phyloP scores from a whole-genome alignment of 768 basidiomycete species.

The Boletus coccyginus region DNA sequence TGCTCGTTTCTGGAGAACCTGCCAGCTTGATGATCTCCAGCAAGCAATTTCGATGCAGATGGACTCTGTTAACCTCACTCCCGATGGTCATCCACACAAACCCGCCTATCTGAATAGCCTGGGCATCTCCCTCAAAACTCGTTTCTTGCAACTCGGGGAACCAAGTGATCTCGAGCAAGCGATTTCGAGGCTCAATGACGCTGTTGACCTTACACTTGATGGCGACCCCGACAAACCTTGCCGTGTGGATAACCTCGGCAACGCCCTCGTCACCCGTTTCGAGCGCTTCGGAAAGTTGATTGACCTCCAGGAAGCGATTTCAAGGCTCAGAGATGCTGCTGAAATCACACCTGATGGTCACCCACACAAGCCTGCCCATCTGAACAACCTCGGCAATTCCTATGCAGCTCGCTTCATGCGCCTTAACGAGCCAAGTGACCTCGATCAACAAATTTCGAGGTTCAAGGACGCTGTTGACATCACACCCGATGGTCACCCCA shows the following conservation, averaged over 20 bases:
- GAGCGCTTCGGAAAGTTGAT: not conserved
- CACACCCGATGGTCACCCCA: not conserved
- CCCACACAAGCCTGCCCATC: not conserved
- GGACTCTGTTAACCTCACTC: too few species aligned
- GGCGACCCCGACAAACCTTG: not conserved
- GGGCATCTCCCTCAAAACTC: too few species aligned
- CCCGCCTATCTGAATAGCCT: too few species aligned
- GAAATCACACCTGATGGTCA: not conserved
- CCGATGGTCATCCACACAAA: too few species aligned
- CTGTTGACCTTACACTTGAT: too few species aligned
- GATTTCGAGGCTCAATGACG: not conserved
- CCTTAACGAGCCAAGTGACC: not conserved
- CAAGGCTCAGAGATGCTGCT: not conserved
- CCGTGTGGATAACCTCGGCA: not conserved
- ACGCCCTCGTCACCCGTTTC: not conserved
- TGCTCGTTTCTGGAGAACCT: too few species aligned
- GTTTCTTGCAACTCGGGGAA: too few species aligned
- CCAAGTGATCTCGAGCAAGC: not conserved
- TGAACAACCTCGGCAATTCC: not conserved
- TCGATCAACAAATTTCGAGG: not conserved
- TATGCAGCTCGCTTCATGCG: not conserved
- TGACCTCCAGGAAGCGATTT: constrained; percentile 5
- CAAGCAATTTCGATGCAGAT: too few species aligned
- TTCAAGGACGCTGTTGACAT: not conserved
- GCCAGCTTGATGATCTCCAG: too few species aligned